Evolutionary conservation across 2,329 filamentous ascomycete species (phyloP), one percentile per base, ranked within the genome.

Genomic region (Aspergillus sp.): DNA sequence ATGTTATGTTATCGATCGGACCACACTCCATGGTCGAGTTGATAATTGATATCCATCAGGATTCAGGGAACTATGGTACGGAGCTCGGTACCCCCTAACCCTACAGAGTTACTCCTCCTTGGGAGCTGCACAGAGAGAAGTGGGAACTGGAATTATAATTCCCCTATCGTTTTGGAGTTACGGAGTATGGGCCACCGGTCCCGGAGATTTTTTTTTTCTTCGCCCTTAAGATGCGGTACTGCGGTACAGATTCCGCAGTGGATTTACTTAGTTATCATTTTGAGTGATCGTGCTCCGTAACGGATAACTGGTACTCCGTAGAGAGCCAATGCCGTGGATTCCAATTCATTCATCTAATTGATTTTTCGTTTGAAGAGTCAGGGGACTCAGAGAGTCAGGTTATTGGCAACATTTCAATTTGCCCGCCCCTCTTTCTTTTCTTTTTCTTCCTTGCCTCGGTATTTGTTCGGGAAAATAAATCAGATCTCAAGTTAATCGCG

Each of bases 381-480:
- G 22, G 22, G 22, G 22, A 22, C 22, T 22, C 22, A 24, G 22
- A 32, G 31, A 32, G 31, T 32, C 31, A 12, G 31, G 7, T 32
- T 12, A 32, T 36, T 36, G 10, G 31, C 31, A 14, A 29, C 31
- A 14, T 9, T 29, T 29, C 31, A 5, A 29, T 7, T 29, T 9
- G 26, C 26, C 26, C 26, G 26, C 26, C 16, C 36, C 36, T n/a
- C 14, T 14, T 16, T 42, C 6, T 16, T 6, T 42, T 16, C 1
- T 42, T 24, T 3, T 36, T n/a, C 36, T 42, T 36, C 14, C 14
- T 42, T n/a, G 5, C 36, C 12, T 60, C 62, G 60, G 62, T 54
- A 58, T 60, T 54, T 62, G 53, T 56, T 64, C 60, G 55, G 62
- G 36, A 60, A 62, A 62, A 62, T 53, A 54, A 42, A n/a, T 42